A percentile compares a stretch with the other conserved stretches of the same genome.
phyloP scores from a whole-genome alignment of 495 filamentous ascomycete species.

The Podospora sp. region DNA sequence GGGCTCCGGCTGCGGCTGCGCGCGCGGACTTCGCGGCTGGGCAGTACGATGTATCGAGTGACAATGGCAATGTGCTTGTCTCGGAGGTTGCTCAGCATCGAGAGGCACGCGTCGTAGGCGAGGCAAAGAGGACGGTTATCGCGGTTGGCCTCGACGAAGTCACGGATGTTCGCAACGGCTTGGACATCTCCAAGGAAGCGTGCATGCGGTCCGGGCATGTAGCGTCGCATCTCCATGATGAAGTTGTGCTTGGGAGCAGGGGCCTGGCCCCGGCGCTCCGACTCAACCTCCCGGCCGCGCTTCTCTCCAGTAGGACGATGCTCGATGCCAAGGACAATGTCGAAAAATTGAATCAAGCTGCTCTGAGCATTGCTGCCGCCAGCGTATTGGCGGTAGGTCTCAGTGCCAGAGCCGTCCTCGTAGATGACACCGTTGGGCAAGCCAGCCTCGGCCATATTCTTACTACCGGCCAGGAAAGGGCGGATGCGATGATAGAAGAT shows the following conservation, averaged over 20 bases:
- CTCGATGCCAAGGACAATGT: conserved; percentile 85
- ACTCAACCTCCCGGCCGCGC: conserved; percentile 45
- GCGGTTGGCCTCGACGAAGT: conserved; percentile 70
- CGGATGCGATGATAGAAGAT: conserved; percentile 94
- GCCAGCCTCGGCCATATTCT: conserved; percentile 95
- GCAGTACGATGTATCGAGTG: conserved; percentile 90
- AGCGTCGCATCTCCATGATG: conserved; percentile 92
- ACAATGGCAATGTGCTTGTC: conserved; percentile 97
- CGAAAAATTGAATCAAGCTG: conserved; percentile 96
- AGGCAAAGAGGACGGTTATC: conserved; percentile 66
- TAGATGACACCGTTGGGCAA: conserved; percentile 86
- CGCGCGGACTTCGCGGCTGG: conserved; percentile 52
- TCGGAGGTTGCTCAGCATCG: conserved; percentile 85
- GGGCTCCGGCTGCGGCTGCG: conserved; percentile 51
- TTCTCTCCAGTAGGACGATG: conserved; percentile 89
- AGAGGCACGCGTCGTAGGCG: conserved; percentile 88
- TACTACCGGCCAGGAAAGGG: conserved; percentile 91
- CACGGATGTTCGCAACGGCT: conserved; percentile 82
- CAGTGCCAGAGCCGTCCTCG: conserved; percentile 71
- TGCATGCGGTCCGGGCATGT: conserved; percentile 94
- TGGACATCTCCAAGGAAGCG: conserved; percentile 83
- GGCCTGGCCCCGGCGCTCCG: conserved; percentile 54
- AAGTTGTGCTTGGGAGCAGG: conserved; percentile 77
- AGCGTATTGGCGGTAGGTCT: conserved; percentile 79
- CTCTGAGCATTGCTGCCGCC: conserved; percentile 97